phyloP scores from a whole-genome alignment of 306 rosid genomes.

The Quercus berberidifolia region DNA sequence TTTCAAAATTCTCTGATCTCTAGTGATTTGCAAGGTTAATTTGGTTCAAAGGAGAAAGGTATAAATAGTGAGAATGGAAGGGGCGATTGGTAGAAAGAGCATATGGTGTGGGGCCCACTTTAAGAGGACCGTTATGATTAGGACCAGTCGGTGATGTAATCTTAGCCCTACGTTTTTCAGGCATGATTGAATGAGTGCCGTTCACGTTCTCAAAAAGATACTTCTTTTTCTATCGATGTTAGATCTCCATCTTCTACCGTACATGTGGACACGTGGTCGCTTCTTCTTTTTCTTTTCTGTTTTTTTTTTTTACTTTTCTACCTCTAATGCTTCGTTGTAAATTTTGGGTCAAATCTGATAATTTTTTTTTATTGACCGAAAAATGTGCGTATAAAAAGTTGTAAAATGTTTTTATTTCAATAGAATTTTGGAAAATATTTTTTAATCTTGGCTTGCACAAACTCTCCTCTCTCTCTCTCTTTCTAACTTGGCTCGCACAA shows the following conservation, averaged over 20 bases:
- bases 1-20: too few species aligned
- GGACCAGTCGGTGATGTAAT: background rate
- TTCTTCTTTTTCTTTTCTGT: background rate
- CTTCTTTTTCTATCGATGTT: background rate
- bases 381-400: too few species aligned
- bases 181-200: constrained; percentile 16
- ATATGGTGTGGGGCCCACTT: background rate
- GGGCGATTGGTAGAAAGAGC: too few species aligned
- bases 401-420: too few species aligned
- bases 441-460: too few species aligned
- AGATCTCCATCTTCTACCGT: background rate
- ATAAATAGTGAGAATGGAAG: constrained; percentile 1
- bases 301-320: background rate
- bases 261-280: background rate
- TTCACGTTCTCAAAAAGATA: constrained; percentile 1
- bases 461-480: too few species aligned
- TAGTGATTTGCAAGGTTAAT: too few species aligned
- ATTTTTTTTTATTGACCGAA: too few species aligned
- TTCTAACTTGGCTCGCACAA: too few species aligned
- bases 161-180: background rate
- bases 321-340: too few species aligned
- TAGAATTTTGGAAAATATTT: too few species aligned
- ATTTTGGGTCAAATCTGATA: too few species aligned
- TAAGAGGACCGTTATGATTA: constrained; percentile 9
- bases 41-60: background rate